Base-by-base conservation (phyloP, 1,139 yeast species). In the Wickerhamomyces sp. region DNA sequence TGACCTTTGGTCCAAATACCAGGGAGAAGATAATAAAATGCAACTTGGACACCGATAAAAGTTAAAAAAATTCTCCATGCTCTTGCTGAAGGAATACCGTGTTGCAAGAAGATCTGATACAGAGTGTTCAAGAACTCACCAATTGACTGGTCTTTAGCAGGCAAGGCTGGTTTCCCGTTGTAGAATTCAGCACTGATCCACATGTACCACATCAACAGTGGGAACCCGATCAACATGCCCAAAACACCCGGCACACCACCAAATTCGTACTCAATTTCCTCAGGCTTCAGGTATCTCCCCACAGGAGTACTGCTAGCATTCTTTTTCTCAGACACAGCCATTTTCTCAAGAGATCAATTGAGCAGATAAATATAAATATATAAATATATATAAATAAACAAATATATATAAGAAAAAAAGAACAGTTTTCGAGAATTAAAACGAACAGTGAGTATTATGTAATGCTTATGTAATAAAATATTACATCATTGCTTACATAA, bases 1-100 rank as follows among this genome's bases (percentile, higher is more conserved):
- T 88, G 95, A 32, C 98, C 98, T 62, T 88, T 82, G 31, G 96
- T 84, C 90, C 94, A 86, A 35, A 92, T 70, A 39, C 98, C 98
- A 6, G 98, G 98, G 55, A 90, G 71, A n/a, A 83, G 78, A 54
- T 85, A 79, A 63, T 92, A 92, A 54, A 89, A 82, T 18, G 75
- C 48, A 12, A 74, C 81, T 65, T 92, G 97, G 39, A 77, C 63
- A n/a, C 76, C 41, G 55, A 89, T 72, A 59, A 86, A 92, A 0
- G 74, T 65, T 48, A 83, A 70, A 61, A 89, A 92, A 40, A 85
- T 72, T 29, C 70, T 64, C 81, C 94, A 82, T 0, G 90, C 78
- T 40, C 70, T 67, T 40, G 61, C 53, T 3, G 86, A 69, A 20
- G 98, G 98, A 44, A 80, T 64, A 4, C 89, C 97, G 53, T 78